Base-by-base conservation (phyloP, 140 eudicot species). In the Flaveria floridana region DNA sequence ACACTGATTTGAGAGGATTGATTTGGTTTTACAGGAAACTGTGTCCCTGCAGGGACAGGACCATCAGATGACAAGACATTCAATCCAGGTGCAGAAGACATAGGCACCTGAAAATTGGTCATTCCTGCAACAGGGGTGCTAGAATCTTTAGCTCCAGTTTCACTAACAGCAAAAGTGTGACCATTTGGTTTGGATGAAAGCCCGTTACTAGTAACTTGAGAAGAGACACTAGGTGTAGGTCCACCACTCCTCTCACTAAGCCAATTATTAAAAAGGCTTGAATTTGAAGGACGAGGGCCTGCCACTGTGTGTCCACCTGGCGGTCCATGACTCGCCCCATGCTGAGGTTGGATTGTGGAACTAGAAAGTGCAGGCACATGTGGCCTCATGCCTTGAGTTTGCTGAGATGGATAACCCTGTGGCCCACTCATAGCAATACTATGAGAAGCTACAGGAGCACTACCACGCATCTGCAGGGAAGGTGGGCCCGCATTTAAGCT, bases 331-430 rank as follows among this genome's bases (percentile, higher is more conserved):
- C 53, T 72, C 50, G 72, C 67, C 21, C 72, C 72, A 68, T 68
- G 37, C 57, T 68, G 56, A 19, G 72, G 72, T 19, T 42, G 72
- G 57, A 42, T 18, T 68, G 72, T 68, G 56, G 72, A 6, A 51
- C 70, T 80, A 62, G 85, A 82, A 76, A 74, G 71, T 2, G 81
- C 65, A 65, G 89, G 81, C 46, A 72, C 78, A 21, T 79, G 86
- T 53, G 96, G 92, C 83, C 92, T 84, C 65, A 77, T 48, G 15
- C 67, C 61, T 64, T 86, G 91, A 71, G 67, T 82, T 70, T 72
- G 89, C 71, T 83, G 96, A 80, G 88, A 34, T 80, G 80, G 74
- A 55, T 80, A 80, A 37, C 82, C 87, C 58, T 81, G 86, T 62
- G 77, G 87, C 53, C 79, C 88, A 7, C 57, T 78, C 42, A 75